Conservation (phyloP, 2,329 filamentous ascomycete genomes). For the Alternaria brassicicola region DNA sequence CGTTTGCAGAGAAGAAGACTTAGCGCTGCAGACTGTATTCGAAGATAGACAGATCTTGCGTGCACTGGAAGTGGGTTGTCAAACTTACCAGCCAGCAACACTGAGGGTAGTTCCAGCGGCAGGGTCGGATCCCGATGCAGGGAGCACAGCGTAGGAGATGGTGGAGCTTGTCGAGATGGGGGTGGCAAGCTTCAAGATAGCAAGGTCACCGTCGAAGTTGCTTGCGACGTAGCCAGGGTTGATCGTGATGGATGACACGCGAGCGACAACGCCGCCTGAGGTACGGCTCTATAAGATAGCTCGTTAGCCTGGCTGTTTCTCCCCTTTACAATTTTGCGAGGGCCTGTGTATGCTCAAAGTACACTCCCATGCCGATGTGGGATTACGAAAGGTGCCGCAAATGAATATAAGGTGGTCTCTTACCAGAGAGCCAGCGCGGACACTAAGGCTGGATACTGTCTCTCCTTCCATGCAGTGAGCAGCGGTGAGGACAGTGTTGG, state of each 20-base stretch:
- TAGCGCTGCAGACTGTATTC: neutral
- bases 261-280: slow-evolving; percentile 28
- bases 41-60: neutral
- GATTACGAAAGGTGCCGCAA: neutral
- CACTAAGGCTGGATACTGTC: neutral
- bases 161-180: slow-evolving; percentile 30
- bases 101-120: slow-evolving; percentile 24
- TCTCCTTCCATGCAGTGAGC: slow-evolving; percentile 32
- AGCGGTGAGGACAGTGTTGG: slow-evolving; percentile 37
- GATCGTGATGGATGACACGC: slow-evolving; percentile 25
- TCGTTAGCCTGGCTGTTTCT: neutral
- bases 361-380: neutral
- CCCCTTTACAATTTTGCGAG: neutral
- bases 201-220: slow-evolving; percentile 30
- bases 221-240: slow-evolving; percentile 28
- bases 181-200: slow-evolving; percentile 36
- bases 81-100: slow-evolving; percentile 30
- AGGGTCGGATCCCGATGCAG: slow-evolving; percentile 32
- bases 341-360: neutral
- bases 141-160: slow-evolving; percentile 29
- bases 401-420: neutral
- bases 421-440: slow-evolving; percentile 29
- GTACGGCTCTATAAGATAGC: slow-evolving; percentile 10
- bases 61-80: neutral
- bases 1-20: neutral